These are phyloP conservation scores for Torrubiella hemipterigena DNA, from an alignment of 2,329 filamentous ascomycete species.

Conservation along the genomic window DNA sequence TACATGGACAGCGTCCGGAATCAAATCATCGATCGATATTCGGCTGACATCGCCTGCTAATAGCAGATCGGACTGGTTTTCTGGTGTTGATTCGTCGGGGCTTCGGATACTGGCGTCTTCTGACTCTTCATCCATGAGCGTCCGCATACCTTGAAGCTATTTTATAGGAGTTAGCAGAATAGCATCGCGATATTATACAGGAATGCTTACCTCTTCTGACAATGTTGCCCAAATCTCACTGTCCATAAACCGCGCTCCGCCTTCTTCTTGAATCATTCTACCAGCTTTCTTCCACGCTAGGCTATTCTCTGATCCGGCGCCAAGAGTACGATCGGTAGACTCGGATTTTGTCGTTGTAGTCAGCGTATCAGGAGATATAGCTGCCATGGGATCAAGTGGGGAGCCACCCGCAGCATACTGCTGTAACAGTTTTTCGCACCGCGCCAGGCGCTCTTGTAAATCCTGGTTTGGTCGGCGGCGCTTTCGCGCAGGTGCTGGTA, in stretches of 20 bases:
- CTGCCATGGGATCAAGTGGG: conserved; percentile 12
- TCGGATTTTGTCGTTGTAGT: conserved; percentile 8
- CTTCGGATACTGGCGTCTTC: conserved; percentile 37
- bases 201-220: conserved; percentile 38
- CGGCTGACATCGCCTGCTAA: conserved; percentile 27
- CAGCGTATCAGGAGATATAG: conserved; percentile 9
- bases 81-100: conserved; percentile 36
- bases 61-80: conserved; percentile 39
- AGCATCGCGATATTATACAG: background rate
- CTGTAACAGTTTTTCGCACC: conserved; percentile 46
- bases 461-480: conserved; percentile 48
- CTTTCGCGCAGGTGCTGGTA: conserved; percentile 47
- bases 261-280: conserved; percentile 44
- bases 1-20: conserved; percentile 53
- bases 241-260: conserved; percentile 44
- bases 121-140: conserved; percentile 40
- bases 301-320: too few relatives aligned
- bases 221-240: conserved; percentile 41
- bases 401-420: conserved; percentile 37
- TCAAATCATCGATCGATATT: conserved; percentile 35
- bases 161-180: conserved; percentile 8
- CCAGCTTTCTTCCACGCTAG: conserved; percentile 33
- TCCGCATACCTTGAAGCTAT: conserved; percentile 45
- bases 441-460: conserved; percentile 45
- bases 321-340: too few relatives aligned